Evolutionary conservation across 306 rosid genomes (phyloP).

Genomic region (Luffa aegyptiaca): DNA sequence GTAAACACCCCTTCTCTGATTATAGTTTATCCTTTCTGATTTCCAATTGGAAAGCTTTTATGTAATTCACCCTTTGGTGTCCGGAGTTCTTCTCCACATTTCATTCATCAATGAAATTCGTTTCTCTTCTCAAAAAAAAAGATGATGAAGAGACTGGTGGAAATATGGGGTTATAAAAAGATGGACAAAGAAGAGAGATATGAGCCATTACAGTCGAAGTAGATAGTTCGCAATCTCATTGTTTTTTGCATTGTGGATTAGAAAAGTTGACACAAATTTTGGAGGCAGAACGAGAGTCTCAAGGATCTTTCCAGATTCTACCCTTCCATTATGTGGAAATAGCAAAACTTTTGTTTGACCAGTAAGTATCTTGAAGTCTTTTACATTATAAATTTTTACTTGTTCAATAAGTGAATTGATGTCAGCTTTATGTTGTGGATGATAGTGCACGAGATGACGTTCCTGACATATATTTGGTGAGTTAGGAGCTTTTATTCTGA

Average conservation of each 20-base stretch:
- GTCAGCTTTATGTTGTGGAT: conserved; percentile 16
- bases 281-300: conserved; percentile 86
- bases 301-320: conserved; percentile 67
- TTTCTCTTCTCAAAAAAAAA: too few species aligned
- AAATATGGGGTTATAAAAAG: background rate
- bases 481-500: conserved; percentile 22
- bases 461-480: conserved; percentile 70
- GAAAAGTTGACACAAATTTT: conserved; percentile 77
- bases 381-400: background rate
- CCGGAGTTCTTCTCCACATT: too few species aligned
- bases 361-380: conserved; percentile 35
- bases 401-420: conserved; percentile 4
- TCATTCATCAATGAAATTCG: too few species aligned
- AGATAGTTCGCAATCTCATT: background rate
- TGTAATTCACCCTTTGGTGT: too few species aligned
- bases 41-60: too few species aligned
- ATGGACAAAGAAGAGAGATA: background rate
- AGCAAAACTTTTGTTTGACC: conserved; percentile 65
- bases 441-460: conserved; percentile 79
- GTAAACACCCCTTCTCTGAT: too few species aligned
- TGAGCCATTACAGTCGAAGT: background rate
- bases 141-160: background rate
- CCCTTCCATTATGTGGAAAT: conserved; percentile 96
- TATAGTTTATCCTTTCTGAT: too few species aligned
- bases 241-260: conserved; percentile 25